Evolutionary conservation across 805 yeast genomes (phyloP), one percentile per base, ranked within the genome.

Genomic region (Starmera dryadoides): DNA sequence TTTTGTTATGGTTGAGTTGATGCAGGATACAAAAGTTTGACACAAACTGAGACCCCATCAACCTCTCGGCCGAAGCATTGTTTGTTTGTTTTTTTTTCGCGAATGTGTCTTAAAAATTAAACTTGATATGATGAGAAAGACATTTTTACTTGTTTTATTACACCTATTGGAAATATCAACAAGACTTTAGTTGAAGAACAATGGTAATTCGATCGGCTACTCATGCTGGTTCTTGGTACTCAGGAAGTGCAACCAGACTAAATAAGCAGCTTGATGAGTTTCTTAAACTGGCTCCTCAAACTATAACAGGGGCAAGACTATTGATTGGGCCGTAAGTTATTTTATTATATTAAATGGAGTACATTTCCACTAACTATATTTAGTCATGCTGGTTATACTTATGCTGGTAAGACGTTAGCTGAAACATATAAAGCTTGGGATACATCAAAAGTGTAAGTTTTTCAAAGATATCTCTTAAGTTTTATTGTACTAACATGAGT

Each of bases 181-280:
- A 22, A 22, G 25, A 22, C 25, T 22, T 22, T 7, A 22, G 10
- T 22, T 8, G 28, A 25, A 25, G n/a, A 12, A 25, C 9, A 25
- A 33, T 33, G 35, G 15, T 15, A 8, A 16, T 33, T 16, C 35
- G 35, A 9, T 19, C 35, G 14, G 35, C 35, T 22, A 30, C 32
- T 9, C 32, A 91, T 58, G 81, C 96, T 3, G 98, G 98, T 2
- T 60, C 88, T 2, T 91, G 98, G 98, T 91, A 93, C 58, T 50
- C 77, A 2, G 66, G 66, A 12, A 68, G 69, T 34, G 48, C 68
- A 0, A 33, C 50, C 2, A 55, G 53, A 17, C 66, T 91, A 12
- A 56, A 64, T 3, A 42, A 53, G 8, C 85, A 85, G 46, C 41
- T 91, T 15, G 69, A 70, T 11, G 52, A 54, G 1, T 76, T 65